These are phyloP conservation scores for Ophiosphaerella herpotricha DNA, from an alignment of 2,329 filamentous ascomycete genomes.

Conservation along the genomic window DNA sequence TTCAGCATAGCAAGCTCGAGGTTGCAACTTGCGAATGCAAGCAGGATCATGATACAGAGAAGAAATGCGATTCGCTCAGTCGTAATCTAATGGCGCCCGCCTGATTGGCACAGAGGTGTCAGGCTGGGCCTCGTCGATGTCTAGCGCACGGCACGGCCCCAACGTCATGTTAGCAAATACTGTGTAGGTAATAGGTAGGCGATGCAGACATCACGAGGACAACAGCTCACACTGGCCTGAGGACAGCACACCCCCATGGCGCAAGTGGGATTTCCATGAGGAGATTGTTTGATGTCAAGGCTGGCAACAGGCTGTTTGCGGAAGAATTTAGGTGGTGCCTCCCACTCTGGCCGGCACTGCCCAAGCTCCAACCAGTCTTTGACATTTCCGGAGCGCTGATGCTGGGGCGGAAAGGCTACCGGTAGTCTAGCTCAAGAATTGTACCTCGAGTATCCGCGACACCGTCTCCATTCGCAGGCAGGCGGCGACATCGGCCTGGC, in stretches of 20 bases:
- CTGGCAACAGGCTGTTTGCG: slow-evolving; percentile 8
- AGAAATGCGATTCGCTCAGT: slow-evolving; percentile 10
- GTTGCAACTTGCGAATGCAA: too few species aligned
- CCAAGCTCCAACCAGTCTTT: slow-evolving; percentile 10
- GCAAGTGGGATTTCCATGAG: slow-evolving; percentile 12
- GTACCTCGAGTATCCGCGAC: slow-evolving; percentile 37
- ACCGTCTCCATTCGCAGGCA: slow-evolving; percentile 11
- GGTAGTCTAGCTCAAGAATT: slow-evolving; percentile 15
- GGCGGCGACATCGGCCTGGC: slow-evolving; percentile 44
- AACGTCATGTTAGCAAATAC: too few species aligned
- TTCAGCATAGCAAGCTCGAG: too few species aligned
- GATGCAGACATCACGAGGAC: slow-evolving; percentile 15
- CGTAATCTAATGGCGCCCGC: slow-evolving; percentile 1
- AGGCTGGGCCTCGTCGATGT: slow-evolving; percentile 10
- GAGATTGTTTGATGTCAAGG: slow-evolving; percentile 24
- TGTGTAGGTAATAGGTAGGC: background rate
- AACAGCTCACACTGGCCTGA: slow-evolving; percentile 4
- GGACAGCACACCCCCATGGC: slow-evolving; percentile 6
- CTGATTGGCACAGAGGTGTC: slow-evolving; percentile 17
- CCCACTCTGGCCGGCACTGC: slow-evolving; percentile 13
- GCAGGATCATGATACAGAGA: too few species aligned
- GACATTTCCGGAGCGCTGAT: background rate
- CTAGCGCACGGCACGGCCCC: slow-evolving; percentile 1
- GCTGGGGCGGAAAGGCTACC: slow-evolving; percentile 8
- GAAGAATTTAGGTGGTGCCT: slow-evolving; percentile 11